These are phyloP conservation scores for Boletus rufocinnamomeus DNA, from an alignment of 768 basidiomycete species.

Conservation along the genomic window DNA sequence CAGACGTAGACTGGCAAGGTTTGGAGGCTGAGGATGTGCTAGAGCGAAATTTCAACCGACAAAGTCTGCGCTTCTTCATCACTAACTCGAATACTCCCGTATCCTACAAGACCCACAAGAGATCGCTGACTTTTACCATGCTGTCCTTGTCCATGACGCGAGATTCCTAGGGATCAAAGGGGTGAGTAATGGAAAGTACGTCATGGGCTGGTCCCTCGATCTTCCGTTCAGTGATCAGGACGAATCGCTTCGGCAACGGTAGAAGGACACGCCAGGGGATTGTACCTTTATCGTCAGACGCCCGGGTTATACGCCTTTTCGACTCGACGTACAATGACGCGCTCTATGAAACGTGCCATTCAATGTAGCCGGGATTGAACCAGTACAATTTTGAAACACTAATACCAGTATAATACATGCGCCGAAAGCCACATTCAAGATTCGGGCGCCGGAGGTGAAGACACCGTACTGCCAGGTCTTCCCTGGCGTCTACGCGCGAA, in stretches of 20 bases:
- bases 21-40: conserved; percentile 46
- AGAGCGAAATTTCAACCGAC: not conserved
- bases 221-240: not conserved
- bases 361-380: not conserved
- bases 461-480: conserved; percentile 35
- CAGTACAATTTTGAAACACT: not conserved
- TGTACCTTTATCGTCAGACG: not conserved
- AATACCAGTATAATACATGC: conserved; percentile 1
- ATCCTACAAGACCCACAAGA: not conserved
- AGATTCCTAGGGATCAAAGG: not conserved
- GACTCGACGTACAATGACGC: not conserved
- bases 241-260: not conserved
- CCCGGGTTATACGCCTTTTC: not conserved
- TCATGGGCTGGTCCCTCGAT: not conserved
- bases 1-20: conserved; percentile 60
- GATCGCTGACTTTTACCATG: not conserved
- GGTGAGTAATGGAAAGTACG: not conserved
- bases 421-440: conserved; percentile 5
- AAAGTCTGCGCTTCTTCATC: not conserved
- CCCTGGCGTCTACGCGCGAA: conserved; percentile 54
- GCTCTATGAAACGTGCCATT: not conserved
- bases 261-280: not conserved
- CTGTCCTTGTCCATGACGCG: not conserved
- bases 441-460: conserved; percentile 1
- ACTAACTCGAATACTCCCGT: not conserved